Evolutionary conservation across 129 eudicot genomes (phyloP), one percentile per base, ranked within the genome.

Genomic region (Sambucus nigra): DNA sequence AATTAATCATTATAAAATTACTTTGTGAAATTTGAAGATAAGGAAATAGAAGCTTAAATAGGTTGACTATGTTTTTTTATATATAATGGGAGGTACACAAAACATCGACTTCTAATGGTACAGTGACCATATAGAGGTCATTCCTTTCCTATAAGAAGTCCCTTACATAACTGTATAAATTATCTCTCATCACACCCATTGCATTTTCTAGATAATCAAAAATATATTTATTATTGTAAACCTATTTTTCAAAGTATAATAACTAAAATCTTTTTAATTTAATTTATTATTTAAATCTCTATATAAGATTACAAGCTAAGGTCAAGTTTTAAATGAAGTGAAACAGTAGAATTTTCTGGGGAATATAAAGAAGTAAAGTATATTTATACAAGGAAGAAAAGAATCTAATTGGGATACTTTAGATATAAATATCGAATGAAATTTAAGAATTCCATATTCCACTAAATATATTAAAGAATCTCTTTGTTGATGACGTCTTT

Each of bases 401-500:
- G 10, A 5, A 20, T 23, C 6, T 25, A 22, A 47, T 20, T 1
- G 23, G 35, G 20, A 66, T 57, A 15, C 28, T 60, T 61, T 64
- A 44, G 61, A 23, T 24, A 20, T 13, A n/a, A 32, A 28, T 5
- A 40, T 1, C n/a, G 25, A 21, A n/a, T 11, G 35, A 57, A 19
- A 45, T 24, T 69, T 63, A 69, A 65, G 73, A 71, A 75, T 68
- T 69, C 87, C 73, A 71, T 38, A 80, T 42, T 11, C 76, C 80
- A 61, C 47, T 71, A 17, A 75, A 54, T 14, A 75, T 55, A 53
- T 61, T 59, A 0, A 66, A 28, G 42, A 80, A 75, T 71, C 59
- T 75, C 20, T 68, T 75, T 2, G 70, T 42, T 11, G 78, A 57
- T 27, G 75, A 53, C 48, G 51, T 80, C 47, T 73, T 80, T 26